Base-by-base conservation (phyloP, 2,329 filamentous ascomycete species). In the Hypomyces perniciosus region DNA sequence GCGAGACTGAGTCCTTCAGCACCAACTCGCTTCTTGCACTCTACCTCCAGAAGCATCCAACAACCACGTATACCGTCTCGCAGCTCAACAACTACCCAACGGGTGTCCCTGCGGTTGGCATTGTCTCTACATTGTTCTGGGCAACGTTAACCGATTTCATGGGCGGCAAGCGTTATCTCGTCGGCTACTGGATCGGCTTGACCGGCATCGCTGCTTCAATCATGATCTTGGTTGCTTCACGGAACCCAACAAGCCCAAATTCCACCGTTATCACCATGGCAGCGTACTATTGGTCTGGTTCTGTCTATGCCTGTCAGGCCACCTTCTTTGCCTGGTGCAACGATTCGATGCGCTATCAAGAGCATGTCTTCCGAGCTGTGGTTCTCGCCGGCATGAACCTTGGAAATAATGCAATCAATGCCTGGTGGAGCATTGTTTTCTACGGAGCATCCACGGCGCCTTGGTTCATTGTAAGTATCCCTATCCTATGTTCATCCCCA, bases 291-390 rank as follows among this genome's bases (percentile, higher is more conserved):
- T 84, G 80, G 79, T 81, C 84, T 0, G 85, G 85, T 1, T 72
- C 77, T 4, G 81, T 87, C 0, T 88, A 88, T 57, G 84, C 85
- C 0, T 86, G 84, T 59, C 84, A 89, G 65, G 84, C 85, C 1
- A 85, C 81, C 0, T 88, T 88, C 58, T 88, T 89, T 57, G 85
- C 85, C 0, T 88, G 85, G 85, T 85, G 83, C 26, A 88, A 89
- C 57, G 85, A 88, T 59, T 80, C 81, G 2, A 78, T 86, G 69
- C 74, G 81, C 6, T 77, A 78, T 50, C 79, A 86, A 58, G 79
- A 86, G 53, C 76, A 78, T 20, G 75, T 82, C 42, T 77, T 84
- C 57, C 73, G 85, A 4, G 81, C 77, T 2, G 76, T 88, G 1
- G 84, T 88, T 0, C 77, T 89, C 34, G 85, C 84, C 0, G 80